A percentile compares a stretch with the other conserved stretches of the same genome.
Evolutionary conservation across 495 filamentous ascomycete genomes (phyloP).

Genomic region (Neurospora cerealis): DNA sequence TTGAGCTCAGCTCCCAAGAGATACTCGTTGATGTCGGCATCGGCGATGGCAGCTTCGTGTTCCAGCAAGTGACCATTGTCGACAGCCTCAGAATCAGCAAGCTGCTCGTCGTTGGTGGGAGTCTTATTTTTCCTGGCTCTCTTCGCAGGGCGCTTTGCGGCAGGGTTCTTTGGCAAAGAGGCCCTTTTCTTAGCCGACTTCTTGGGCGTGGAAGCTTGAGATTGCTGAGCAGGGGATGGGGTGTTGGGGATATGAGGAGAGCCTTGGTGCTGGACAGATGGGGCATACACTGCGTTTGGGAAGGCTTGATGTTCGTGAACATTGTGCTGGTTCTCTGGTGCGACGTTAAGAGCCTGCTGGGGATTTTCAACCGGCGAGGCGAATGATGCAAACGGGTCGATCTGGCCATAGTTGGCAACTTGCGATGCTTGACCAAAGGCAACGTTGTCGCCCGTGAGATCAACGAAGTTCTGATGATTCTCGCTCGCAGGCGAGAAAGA

Average conservation of each 20-base stretch:
- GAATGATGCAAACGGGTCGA: neutral
- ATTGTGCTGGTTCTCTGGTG: neutral
- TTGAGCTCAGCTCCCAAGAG: neutral
- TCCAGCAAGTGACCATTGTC: neutral
- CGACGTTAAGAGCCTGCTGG: neutral
- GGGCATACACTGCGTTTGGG: neutral
- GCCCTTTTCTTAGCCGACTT: neutral
- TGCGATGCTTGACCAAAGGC: neutral
- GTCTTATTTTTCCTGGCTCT: neutral
- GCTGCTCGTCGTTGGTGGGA: neutral
- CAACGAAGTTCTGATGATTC: neutral
- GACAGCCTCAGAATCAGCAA: neutral
- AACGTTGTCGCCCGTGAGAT: neutral
- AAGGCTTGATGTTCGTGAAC: neutral
- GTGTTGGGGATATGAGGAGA: neutral
- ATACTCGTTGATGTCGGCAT: neutral
- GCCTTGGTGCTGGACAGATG: neutral
- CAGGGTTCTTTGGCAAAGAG: neutral
- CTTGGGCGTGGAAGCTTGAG: neutral
- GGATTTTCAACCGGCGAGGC: neutral
- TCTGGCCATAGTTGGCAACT: neutral
- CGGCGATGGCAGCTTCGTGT: neutral
- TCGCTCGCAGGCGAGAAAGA: neutral
- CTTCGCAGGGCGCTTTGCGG: neutral
- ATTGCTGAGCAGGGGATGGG: neutral